Evolutionary conservation across 306 rosid species (phyloP).

Genomic region (Vigna reflexopilosa): DNA sequence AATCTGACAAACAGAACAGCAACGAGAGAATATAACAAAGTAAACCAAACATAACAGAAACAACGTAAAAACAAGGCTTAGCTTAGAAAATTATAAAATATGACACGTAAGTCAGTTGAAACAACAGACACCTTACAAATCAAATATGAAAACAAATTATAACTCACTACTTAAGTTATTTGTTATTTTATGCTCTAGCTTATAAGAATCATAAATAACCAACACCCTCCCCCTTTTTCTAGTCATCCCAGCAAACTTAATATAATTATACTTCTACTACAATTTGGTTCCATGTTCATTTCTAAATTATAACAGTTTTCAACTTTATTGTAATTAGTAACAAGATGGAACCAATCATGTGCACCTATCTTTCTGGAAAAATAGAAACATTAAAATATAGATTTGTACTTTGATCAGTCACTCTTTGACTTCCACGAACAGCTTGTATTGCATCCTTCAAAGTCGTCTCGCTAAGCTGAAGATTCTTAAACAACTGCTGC

Average conservation of each 20-base stretch:
- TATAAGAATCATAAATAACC: constrained; percentile 15
- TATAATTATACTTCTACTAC: neutral
- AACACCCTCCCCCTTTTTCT: neutral
- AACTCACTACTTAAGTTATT: constrained; percentile 9
- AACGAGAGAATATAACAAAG: constrained; percentile 23
- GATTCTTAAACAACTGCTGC: constrained; percentile 76
- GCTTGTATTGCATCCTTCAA: constrained; percentile 87
- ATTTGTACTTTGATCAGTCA: constrained; percentile 84
- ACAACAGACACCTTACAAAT: constrained; percentile 21
- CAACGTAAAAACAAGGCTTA: neutral
- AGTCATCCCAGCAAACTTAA: constrained; percentile 25
- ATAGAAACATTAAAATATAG: constrained; percentile 32
- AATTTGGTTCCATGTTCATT: constrained; percentile 14
- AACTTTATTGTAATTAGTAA: constrained; percentile 11
- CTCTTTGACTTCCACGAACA: constrained; percentile 93
- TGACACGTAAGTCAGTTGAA: constrained; percentile 19
- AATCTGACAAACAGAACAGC: constrained; percentile 26
- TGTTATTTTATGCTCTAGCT: constrained; percentile 24
- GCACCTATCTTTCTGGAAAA: neutral
- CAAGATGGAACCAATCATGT: constrained; percentile 22
- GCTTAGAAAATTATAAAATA: neutral
- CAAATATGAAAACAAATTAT: neutral
- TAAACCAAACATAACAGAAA: constrained; percentile 7
- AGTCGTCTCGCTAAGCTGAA: constrained; percentile 70
- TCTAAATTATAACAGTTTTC: constrained; percentile 6